These are phyloP conservation scores for Passiflora organensis DNA, from an alignment of 345 rosid species.

Conservation along the genomic window DNA sequence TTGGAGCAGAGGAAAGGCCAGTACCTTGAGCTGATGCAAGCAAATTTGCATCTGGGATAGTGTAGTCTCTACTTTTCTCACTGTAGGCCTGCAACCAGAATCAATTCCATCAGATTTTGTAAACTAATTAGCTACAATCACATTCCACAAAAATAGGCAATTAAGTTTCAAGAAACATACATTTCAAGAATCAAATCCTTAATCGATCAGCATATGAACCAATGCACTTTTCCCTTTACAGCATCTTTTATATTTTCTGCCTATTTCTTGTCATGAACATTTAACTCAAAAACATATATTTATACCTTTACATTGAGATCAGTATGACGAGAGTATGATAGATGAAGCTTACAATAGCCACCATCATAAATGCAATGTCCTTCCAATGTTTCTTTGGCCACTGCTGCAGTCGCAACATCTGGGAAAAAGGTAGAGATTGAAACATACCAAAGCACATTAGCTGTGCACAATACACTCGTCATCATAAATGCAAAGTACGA, in stretches of 20 bases:
- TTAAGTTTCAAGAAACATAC: constrained; percentile 49
- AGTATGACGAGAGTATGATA: constrained; percentile 99
- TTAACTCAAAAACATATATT: constrained; percentile 53
- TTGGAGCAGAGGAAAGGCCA: constrained; percentile 38
- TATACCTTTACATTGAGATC: constrained; percentile 99
- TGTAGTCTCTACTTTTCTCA: constrained; percentile 95
- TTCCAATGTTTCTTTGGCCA: constrained; percentile 87
- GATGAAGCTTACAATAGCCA: constrained; percentile 99
- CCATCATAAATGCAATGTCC: constrained; percentile 99
- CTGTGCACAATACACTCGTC: neutral
- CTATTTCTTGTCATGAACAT: constrained; percentile 37
- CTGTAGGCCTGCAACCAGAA: constrained; percentile 58
- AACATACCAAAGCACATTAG: neutral
- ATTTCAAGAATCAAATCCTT: constrained; percentile 35
- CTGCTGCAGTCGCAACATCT: constrained; percentile 76
- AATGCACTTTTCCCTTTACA: constrained; percentile 37
- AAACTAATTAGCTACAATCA: neutral
- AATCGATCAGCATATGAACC: constrained; percentile 28
- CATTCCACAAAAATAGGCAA: constrained; percentile 11
- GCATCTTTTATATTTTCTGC: constrained; percentile 30
- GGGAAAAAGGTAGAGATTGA: constrained; percentile 19
- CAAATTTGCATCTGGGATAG: constrained; percentile 55
- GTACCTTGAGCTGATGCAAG: constrained; percentile 46
- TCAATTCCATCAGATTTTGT: constrained; percentile 5
- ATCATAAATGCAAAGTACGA: neutral